Evolutionary conservation across 73 alveolate genomes (phyloP).

Genomic region (Paraurostyla sp.): DNA sequence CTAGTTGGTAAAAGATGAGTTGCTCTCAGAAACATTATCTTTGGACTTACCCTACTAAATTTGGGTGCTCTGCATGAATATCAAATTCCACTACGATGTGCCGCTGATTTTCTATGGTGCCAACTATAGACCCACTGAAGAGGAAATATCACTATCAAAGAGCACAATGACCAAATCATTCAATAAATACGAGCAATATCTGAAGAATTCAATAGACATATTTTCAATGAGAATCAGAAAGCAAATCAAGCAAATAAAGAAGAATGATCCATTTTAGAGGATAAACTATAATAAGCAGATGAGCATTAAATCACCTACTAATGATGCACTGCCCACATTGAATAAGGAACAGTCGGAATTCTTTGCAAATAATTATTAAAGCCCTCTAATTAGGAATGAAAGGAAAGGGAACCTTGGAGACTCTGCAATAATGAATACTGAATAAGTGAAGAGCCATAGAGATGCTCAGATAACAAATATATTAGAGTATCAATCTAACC

Average conservation of each 20-base stretch:
- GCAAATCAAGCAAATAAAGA: neutral
- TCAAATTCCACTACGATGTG: conserved; percentile 1
- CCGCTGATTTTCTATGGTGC: neutral
- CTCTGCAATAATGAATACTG: too few species aligned
- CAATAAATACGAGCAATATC: neutral
- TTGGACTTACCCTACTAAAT: neutral
- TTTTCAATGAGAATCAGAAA: neutral
- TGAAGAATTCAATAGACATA: neutral
- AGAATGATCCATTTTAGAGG: neutral
- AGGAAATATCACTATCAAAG: neutral
- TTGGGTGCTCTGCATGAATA: neutral
- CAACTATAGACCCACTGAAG: neutral
- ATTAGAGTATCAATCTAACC: too few species aligned
- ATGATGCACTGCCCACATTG: too few species aligned
- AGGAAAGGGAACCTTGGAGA: too few species aligned
- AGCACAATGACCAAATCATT: neutral
- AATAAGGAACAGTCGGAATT: too few species aligned
- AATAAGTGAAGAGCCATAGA: too few species aligned
- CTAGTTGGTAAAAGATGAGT: neutral
- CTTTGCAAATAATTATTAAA: too few species aligned
- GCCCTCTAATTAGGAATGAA: too few species aligned
- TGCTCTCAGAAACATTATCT: neutral
- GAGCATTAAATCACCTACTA: neutral
- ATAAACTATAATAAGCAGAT: neutral
- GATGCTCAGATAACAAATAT: too few species aligned